Evolutionary conservation across 495 filamentous ascomycete species (phyloP).

Genomic region (Hamigera avellanea): DNA sequence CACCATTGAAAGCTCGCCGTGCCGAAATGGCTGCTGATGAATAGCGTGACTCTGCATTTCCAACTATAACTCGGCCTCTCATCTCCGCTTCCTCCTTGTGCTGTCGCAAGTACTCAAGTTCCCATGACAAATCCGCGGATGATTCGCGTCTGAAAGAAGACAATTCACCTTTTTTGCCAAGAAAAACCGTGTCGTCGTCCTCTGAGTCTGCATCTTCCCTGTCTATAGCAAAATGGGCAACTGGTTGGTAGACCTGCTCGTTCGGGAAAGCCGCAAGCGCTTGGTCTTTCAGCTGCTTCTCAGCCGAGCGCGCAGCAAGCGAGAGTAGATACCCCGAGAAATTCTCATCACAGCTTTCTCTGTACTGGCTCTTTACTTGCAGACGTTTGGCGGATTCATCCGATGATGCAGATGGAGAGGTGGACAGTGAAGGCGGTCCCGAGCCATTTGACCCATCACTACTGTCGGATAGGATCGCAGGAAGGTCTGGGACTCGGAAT

Average conservation of each 20-base stretch:
- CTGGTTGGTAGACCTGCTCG: conserved; percentile 46
- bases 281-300: conserved; percentile 60
- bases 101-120: conserved; percentile 37
- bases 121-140: conserved; percentile 37
- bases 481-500: conserved; percentile 42
- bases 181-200: conserved; percentile 26
- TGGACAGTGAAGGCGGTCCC: conserved; percentile 35
- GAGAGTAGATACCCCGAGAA: conserved; percentile 65
- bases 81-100: conserved; percentile 36
- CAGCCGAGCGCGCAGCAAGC: conserved; percentile 62
- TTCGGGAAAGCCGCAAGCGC: conserved; percentile 61
- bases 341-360: conserved; percentile 56
- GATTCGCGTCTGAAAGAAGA: conserved; percentile 30
- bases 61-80: conserved; percentile 18
- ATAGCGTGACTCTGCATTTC: conserved; percentile 9
- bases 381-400: conserved; percentile 24
- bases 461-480: conserved; percentile 41
- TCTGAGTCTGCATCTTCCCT: conserved; percentile 35
- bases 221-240: conserved; percentile 50
- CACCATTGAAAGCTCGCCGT: conserved; percentile 14
- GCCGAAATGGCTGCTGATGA: conserved; percentile 6
- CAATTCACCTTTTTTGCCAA: conserved; percentile 19
- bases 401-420: conserved; percentile 30
- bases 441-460: conserved; percentile 43
- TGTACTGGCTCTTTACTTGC: conserved; percentile 24